phyloP scores from a whole-genome alignment of 768 basidiomycete genomes.

The Suillus americanus region DNA sequence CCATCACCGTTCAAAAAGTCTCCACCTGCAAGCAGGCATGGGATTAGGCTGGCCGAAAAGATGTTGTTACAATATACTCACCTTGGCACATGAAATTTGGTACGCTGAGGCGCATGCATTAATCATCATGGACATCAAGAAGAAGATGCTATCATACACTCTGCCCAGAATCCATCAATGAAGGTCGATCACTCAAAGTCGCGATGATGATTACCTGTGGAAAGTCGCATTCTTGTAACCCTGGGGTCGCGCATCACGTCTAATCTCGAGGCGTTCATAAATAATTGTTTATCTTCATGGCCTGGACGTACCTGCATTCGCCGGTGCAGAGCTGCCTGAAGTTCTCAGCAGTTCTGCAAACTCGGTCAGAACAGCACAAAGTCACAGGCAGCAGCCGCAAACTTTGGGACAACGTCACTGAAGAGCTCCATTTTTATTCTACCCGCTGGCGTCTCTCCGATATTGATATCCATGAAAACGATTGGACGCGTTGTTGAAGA shows the following conservation, averaged over 20 bases:
- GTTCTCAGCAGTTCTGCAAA: slow-evolving; percentile 89
- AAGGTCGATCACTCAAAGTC: slow-evolving; percentile 3
- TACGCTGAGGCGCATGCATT: slow-evolving; percentile 45
- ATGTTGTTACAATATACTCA: slow-evolving; percentile 21
- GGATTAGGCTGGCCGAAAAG: slow-evolving; percentile 1
- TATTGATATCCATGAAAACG: slow-evolving; percentile 96
- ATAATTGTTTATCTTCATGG: slow-evolving; percentile 7
- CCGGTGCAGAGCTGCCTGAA: slow-evolving; percentile 97
- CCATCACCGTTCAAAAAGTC: slow-evolving; percentile 96
- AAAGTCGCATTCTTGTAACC: slow-evolving; percentile 92
- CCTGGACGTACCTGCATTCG: slow-evolving; percentile 72
- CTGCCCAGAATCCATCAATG: slow-evolving; percentile 36
- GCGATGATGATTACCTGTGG: slow-evolving; percentile 63
- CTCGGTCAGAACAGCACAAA: background rate
- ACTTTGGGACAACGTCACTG: slow-evolving; percentile 96
- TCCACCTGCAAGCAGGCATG: slow-evolving; percentile 54
- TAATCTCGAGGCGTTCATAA: slow-evolving; percentile 15
- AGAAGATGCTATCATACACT: slow-evolving; percentile 53
- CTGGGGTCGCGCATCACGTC: slow-evolving; percentile 72
- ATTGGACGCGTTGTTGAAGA: slow-evolving; percentile 68
- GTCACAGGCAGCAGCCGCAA: slow-evolving; percentile 22
- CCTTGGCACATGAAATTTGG: slow-evolving; percentile 98
- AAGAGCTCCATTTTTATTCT: slow-evolving; percentile 97
- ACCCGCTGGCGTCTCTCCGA: slow-evolving; percentile 95
- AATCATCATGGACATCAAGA: slow-evolving; percentile 13